A percentile compares a stretch with the other conserved stretches of the same genome.
phyloP scores from a whole-genome alignment of 2,329 filamentous ascomycete genomes.

The Leptographium flavum region DNA sequence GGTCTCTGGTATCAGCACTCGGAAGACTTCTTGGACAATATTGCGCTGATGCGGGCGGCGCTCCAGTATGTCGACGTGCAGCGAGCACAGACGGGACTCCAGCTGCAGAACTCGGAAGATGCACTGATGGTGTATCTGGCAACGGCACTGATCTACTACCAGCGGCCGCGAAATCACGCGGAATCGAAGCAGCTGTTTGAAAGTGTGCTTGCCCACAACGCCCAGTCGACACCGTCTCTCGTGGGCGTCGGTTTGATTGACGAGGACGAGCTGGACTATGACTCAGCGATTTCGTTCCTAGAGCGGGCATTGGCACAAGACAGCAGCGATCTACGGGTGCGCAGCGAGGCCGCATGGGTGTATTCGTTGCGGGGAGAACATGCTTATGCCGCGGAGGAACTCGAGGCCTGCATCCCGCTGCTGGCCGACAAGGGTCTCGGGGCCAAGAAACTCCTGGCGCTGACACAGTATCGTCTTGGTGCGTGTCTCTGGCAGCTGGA shows the following conservation, averaged over 20 bases:
- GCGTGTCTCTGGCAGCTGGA: conserved; percentile 79
- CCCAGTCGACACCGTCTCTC: conserved; percentile 63
- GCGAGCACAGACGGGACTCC: conserved; percentile 51
- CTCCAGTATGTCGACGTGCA: conserved; percentile 46
- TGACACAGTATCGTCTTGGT: conserved; percentile 77
- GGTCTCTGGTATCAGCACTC: conserved; percentile 71
- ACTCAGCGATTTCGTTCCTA: conserved; percentile 68
- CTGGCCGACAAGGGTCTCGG: conserved; percentile 46
- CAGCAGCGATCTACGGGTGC: conserved; percentile 59
- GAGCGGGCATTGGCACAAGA: conserved; percentile 62
- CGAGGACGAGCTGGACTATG: conserved; percentile 84
- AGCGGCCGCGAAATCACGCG: conserved; percentile 75
- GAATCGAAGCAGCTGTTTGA: conserved; percentile 84
- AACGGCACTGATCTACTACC: conserved; percentile 80
- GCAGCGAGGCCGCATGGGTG: conserved; percentile 84
- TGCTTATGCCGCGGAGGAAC: conserved; percentile 47
- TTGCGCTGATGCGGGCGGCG: conserved; percentile 66
- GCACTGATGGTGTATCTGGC: conserved; percentile 64
- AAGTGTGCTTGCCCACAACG: conserved; percentile 60
- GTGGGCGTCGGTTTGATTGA: conserved; percentile 85
- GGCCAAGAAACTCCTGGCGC: conserved; percentile 59
- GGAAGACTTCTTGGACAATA: conserved; percentile 72
- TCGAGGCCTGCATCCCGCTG: conserved; percentile 54
- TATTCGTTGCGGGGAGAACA: conserved; percentile 72
- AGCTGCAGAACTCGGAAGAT: conserved; percentile 56